Base-by-base conservation (phyloP, 352 stramenopile genomes). In the Stramenopiles sp. region DNA sequence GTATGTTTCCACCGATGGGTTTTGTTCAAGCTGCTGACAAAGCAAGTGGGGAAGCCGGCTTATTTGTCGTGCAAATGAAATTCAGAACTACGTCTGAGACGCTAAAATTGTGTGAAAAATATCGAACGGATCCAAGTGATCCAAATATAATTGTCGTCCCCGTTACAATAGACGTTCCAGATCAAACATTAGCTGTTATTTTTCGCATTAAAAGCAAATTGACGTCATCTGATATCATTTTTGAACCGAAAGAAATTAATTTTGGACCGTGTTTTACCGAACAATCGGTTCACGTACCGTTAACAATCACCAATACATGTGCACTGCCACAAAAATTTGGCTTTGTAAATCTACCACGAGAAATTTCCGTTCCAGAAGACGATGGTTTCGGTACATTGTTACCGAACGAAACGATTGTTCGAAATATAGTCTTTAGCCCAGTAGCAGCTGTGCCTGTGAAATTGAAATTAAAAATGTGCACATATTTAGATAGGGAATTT, bases 1-100 rank as follows among this genome's bases (percentile, higher is more conserved):
- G 94, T 78, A 93, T 95, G 74, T 82, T 87, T 20, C 92, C 92
- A 0, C 86, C 85, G 76, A 92, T 94, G 79, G 89, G 90, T 0
- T 96, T 90, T 80, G 87, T 95, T 0, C 91, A 97, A 78, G 85
- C 78, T 0, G 80, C 82, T 7, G 63, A 31, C 63, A 7, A 29
- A 13, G 7, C 78, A 20, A 31, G 33, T 63, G 53, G 31, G 7
- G 77, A 82, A 1, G 80, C 80, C n/a, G 87, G 85, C 1, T 83
- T 74, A 27, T 91, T 94, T 32, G 79, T 83, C 13, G 82, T 95
- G 0, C 87, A 93, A 32, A 80, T 89, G 6, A 83, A 86, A 89
- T 27, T 87, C 88, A 80, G n/a, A 63, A 80, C 30, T 74, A 79
- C 20, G 53, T 78, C 78, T 78, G 38, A 20, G 38, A 43, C 53